Base-by-base conservation (phyloP, 176 grass and related monocot species). In the Phoenix roebelenii region DNA sequence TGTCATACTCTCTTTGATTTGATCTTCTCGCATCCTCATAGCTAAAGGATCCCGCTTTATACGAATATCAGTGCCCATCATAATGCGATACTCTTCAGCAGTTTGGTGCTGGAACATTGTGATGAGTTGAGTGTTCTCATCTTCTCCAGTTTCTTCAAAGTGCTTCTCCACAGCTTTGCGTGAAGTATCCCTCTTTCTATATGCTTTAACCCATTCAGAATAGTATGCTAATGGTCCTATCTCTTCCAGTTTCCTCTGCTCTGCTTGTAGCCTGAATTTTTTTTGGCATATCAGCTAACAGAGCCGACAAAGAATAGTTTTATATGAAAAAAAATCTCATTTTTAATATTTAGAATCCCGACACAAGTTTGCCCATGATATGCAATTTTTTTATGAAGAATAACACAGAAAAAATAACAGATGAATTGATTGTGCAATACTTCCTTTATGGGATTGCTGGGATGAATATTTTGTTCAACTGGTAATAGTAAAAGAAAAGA, bases 171-270 rank as follows among this genome's bases (percentile, higher is more conserved):
- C 28, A 18, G 93, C 93, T 58, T 91, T 67, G 3, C 54, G 71
- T 67, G 93, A 88, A 23, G 87, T 85, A 79, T 97, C 87, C 49
- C 68, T 81, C 22, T 88, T 77, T 65, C 85, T 44, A 44, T 44
- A 97, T 64, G 81, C 83, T 74, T 85, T 85, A 44, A 97, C 87
- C 93, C 93, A 97, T 77, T 97, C 87, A 53, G 84, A 97, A 54
- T 97, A 97, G 73, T 92, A 97, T 64, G 87, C 87, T 76, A 92
- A 73, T 0, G 93, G 93, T 49, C 93, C 93, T 72, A 88, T 80
- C 76, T 88, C 87, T 69, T 91, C 78, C 65, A 88, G 63, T 77
- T 84, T 87, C 58, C 28, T 80, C 52, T 67, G 58, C 23, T 91
- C 93, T 66, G 54, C 84, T 80, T 92, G 74, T 73, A 91, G 63